Conservation (phyloP, 345 rosid genomes). For the Salix exigua region DNA sequence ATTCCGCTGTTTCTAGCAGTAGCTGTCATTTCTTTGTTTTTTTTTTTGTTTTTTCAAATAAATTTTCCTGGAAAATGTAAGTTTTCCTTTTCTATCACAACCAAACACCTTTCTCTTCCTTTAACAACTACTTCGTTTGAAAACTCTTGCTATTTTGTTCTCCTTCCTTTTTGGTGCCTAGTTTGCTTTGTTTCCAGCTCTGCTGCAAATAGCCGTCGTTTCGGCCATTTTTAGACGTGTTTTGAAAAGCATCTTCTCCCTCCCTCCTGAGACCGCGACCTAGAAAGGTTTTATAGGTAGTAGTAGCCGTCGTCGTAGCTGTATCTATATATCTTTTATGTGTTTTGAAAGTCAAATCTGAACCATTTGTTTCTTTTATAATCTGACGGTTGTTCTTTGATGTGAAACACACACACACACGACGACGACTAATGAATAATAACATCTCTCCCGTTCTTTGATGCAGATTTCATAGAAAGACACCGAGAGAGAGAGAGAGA, state of each 20-base stretch:
- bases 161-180: not conserved
- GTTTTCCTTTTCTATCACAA: not conserved
- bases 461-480: conserved; percentile 29
- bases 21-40: not conserved
- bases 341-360: conserved; percentile 29
- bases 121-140: conserved; percentile 10
- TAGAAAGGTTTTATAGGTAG: conserved; percentile 1
- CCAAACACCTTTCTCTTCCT: conserved; percentile 7
- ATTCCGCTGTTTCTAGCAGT: conserved; percentile 5
- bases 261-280: conserved; percentile 24
- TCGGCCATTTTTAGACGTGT: not conserved
- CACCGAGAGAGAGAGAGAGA: not conserved
- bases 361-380: conserved; percentile 12
- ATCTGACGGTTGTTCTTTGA: conserved; percentile 31
- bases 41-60: not conserved
- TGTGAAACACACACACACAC: conserved; percentile 1
- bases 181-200: not conserved
- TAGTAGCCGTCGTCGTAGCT: not conserved
- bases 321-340: not conserved
- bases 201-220: conserved; percentile 37
- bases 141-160: not conserved
- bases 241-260: conserved; percentile 10
- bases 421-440: not conserved
- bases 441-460: conserved; percentile 6
- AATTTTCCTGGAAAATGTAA: conserved; percentile 6